These are phyloP conservation scores for Chaetomiaceae sp. DNA, from an alignment of 2,329 filamentous ascomycete genomes.

Conservation along the genomic window DNA sequence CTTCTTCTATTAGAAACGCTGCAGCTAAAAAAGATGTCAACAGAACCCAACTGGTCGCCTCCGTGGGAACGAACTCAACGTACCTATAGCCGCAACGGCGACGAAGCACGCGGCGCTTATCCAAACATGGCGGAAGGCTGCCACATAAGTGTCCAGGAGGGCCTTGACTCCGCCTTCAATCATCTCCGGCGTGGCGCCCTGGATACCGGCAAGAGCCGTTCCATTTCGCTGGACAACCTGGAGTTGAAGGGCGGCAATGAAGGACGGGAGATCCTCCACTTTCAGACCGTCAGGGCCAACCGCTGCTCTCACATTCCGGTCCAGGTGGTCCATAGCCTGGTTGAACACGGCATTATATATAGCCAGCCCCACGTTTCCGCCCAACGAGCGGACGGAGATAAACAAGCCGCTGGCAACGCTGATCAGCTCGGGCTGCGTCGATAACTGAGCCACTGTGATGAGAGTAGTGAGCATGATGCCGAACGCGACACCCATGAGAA, in stretches of 20 bases:
- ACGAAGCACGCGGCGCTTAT: slow-evolving; percentile 30
- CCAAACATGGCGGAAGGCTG: slow-evolving; percentile 34
- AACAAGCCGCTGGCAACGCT: slow-evolving; percentile 31
- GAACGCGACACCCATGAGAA: slow-evolving; percentile 28
- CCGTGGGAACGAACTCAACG: no score
- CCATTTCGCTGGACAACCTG: slow-evolving; percentile 28
- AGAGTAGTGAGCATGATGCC: slow-evolving; percentile 36
- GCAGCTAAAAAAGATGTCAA: slow-evolving; percentile 1
- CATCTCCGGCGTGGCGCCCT: slow-evolving; percentile 30
- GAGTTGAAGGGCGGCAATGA: slow-evolving; percentile 32
- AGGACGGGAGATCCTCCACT: slow-evolving; percentile 22
- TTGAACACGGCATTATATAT: slow-evolving; percentile 33
- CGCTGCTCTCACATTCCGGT: slow-evolving; percentile 31
- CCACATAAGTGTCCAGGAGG: slow-evolving; percentile 29
- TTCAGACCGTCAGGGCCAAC: slow-evolving; percentile 31
- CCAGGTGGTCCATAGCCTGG: slow-evolving; percentile 27
- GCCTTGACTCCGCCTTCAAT: slow-evolving; percentile 28
- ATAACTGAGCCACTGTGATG: slow-evolving; percentile 37
- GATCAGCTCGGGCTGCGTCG: slow-evolving; percentile 31
- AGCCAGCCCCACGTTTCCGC: slow-evolving; percentile 47
- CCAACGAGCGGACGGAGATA: slow-evolving; percentile 39
- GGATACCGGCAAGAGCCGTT: slow-evolving; percentile 27
- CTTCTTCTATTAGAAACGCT: slow-evolving; percentile 33
- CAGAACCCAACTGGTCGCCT: no score
- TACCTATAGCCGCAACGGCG: slow-evolving; percentile 30